These are phyloP conservation scores for Solanum ossicruentum DNA, from an alignment of 257 asterid genomes.

Conservation along the genomic window DNA sequence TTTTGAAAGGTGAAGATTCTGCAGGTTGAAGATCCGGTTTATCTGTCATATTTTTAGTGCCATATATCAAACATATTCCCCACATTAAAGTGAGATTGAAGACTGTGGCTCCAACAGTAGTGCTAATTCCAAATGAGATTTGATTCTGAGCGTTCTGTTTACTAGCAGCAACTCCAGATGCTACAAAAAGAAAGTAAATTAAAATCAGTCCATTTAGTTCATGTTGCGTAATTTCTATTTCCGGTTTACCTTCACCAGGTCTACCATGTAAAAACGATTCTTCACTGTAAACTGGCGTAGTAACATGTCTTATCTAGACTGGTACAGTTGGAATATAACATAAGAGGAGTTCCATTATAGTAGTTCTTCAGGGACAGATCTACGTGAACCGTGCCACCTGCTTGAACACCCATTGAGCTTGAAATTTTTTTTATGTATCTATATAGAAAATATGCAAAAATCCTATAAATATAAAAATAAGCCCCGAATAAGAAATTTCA, in stretches of 20 bases:
- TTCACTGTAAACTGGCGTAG: neutral
- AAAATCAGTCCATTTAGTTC: neutral
- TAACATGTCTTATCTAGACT: neutral
- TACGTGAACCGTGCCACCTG: too few species aligned
- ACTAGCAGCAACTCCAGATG: conserved; percentile 20
- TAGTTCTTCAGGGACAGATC: neutral
- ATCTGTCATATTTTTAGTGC: conserved; percentile 5
- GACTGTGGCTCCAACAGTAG: conserved; percentile 24
- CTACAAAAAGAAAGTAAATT: conserved; percentile 7
- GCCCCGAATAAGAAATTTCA: too few species aligned
- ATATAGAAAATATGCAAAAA: too few species aligned
- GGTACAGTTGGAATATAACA: neutral
- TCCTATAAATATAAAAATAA: too few species aligned
- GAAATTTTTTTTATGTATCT: too few species aligned
- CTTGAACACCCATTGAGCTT: too few species aligned
- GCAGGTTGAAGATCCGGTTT: neutral
- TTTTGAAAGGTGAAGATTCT: neutral
- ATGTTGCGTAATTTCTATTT: neutral
- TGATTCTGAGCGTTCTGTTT: conserved; percentile 17
- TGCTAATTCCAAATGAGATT: conserved; percentile 23
- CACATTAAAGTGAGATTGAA: conserved; percentile 24
- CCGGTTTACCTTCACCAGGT: neutral
- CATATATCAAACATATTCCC: conserved; percentile 28
- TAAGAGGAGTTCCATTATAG: neutral
- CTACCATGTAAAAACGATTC: neutral